A percentile compares a stretch with the other conserved stretches of the same genome.
phyloP scores from a whole-genome alignment of 192 early-diverging fungal species.

The Lobosporangium transversale region DNA sequence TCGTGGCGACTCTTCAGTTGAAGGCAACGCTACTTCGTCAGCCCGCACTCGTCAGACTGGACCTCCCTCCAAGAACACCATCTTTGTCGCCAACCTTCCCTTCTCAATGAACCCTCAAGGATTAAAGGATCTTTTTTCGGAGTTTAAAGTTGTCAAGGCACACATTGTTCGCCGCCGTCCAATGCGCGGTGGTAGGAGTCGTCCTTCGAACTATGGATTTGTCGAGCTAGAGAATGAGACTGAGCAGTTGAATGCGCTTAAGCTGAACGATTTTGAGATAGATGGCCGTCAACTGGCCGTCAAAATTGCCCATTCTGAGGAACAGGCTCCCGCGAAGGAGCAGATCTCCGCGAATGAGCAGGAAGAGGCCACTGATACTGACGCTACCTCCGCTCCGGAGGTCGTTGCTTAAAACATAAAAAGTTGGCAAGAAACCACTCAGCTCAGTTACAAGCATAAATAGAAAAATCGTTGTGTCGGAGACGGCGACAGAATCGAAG shows the following conservation, averaged over 20 bases:
- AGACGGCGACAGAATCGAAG: too few species aligned
- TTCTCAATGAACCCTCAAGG: conserved; percentile 75
- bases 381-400: not conserved
- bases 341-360: not conserved
- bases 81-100: conserved; percentile 86
- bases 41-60: conserved; percentile 54
- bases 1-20: conserved; percentile 43
- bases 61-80: conserved; percentile 70
- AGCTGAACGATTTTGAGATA: conserved; percentile 65
- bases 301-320: conserved; percentile 68
- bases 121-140: conserved; percentile 78
- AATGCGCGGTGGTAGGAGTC: conserved; percentile 72
- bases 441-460: not conserved
- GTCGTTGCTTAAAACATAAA: too few species aligned
- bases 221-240: conserved; percentile 81
- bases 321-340: conserved; percentile 38
- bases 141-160: conserved; percentile 74
- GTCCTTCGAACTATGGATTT: conserved; percentile 96
- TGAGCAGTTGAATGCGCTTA: conserved; percentile 81
- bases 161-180: conserved; percentile 77
- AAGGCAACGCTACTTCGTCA: conserved; percentile 48
- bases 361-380: too few species aligned
- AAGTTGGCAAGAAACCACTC: too few species aligned
- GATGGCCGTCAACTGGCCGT: conserved; percentile 77
- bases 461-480: too few species aligned